A percentile compares a stretch with the other conserved stretches of the same genome.
Evolutionary conservation across 2,329 filamentous ascomycete genomes (phyloP).

Genomic region (Cladosporium sp.): DNA sequence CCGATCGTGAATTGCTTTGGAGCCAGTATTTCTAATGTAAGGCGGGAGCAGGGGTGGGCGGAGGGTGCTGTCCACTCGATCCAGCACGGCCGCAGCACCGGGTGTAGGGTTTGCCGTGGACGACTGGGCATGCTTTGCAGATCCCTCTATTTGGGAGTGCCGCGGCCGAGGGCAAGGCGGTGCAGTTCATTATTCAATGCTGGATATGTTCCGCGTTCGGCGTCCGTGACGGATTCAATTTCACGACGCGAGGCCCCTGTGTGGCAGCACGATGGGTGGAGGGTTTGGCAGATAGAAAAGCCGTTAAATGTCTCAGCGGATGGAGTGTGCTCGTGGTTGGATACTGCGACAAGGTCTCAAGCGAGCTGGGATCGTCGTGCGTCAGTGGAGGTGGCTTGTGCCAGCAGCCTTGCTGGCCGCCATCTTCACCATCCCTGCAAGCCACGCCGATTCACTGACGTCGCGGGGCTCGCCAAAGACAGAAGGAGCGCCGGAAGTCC

Average conservation of each 20-base stretch:
- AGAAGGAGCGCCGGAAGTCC: slow-evolving; percentile 10
- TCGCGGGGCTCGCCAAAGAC: neutral
- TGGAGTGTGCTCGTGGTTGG: too few species aligned
- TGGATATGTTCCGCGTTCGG: too few species aligned
- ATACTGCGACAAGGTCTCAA: too few species aligned
- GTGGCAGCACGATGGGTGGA: too few species aligned
- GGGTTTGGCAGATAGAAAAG: too few species aligned
- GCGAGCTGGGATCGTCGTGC: too few species aligned
- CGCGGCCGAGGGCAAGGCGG: too few species aligned
- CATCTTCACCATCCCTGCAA: neutral
- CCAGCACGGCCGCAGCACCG: neutral
- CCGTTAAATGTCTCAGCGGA: too few species aligned
- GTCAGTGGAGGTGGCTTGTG: slow-evolving; percentile 1
- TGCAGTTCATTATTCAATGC: too few species aligned
- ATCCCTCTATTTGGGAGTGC: neutral
- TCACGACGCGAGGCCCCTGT: too few species aligned
- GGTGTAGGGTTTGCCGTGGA: neutral
- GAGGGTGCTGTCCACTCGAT: slow-evolving; percentile 7
- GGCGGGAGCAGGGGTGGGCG: neutral
- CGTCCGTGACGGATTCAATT: too few species aligned
- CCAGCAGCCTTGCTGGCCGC: neutral
- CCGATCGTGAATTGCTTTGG: neutral
- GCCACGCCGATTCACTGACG: neutral
- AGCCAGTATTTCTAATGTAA: neutral
- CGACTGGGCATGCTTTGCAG: neutral